Evolutionary conservation across 345 rosid genomes (phyloP).

Genomic region (Lumnitzera littorea): DNA sequence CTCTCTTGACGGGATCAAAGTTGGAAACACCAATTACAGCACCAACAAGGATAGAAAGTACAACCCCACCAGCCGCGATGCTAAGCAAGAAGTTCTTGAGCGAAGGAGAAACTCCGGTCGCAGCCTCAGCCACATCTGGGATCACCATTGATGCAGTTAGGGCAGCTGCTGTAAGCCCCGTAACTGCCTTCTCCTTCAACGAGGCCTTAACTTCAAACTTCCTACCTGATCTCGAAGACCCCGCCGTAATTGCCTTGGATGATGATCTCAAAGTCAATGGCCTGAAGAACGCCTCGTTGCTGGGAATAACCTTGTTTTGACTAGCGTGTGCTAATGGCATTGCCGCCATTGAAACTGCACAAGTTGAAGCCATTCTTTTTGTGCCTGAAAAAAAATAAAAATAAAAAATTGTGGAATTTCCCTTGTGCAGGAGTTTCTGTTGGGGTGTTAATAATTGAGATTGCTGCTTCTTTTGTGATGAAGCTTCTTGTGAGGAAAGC

Average conservation of each 20-base stretch:
- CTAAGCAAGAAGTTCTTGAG: slow-evolving; percentile 94
- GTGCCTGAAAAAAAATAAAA: too few relatives aligned
- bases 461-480: neutral
- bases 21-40: slow-evolving; percentile 75
- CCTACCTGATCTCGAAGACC: slow-evolving; percentile 16
- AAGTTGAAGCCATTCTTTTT: slow-evolving; percentile 58
- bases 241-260: slow-evolving; percentile 14
- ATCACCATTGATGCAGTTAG: slow-evolving; percentile 69
- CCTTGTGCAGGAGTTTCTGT: too few relatives aligned
- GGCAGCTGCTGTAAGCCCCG: slow-evolving; percentile 68
- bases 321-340: slow-evolving; percentile 32
- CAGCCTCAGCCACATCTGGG: slow-evolving; percentile 77
- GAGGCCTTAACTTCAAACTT: slow-evolving; percentile 46
- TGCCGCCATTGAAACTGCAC: slow-evolving; percentile 71
- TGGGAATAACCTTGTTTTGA: slow-evolving; percentile 31
- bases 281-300: slow-evolving; percentile 38
- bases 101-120: slow-evolving; percentile 56
- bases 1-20: slow-evolving; percentile 71
- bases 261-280: slow-evolving; percentile 49
- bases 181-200: slow-evolving; percentile 64
- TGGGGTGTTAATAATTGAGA: too few relatives aligned
- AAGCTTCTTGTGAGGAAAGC: too few relatives aligned
- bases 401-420: too few relatives aligned
- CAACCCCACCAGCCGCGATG: slow-evolving; percentile 68
- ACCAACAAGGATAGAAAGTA: slow-evolving; percentile 48